phyloP scores from a whole-genome alignment of 2,329 filamentous ascomycete species.

The Lachnellula occidentalis region DNA sequence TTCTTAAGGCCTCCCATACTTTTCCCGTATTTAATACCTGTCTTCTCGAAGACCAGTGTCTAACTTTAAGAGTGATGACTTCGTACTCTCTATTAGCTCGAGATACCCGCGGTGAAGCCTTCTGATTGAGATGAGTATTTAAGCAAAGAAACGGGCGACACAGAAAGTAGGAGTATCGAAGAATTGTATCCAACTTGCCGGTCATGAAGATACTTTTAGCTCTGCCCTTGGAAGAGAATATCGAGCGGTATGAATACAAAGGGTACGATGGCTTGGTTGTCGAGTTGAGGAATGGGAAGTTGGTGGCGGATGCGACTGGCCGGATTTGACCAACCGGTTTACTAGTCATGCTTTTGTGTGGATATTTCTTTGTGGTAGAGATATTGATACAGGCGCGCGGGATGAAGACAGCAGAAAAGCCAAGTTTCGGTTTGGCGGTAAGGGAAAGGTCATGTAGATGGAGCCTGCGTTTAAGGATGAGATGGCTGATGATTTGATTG shows the following conservation, averaged over 20 bases:
- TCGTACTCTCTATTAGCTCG: constrained; percentile 2
- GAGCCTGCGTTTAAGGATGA: constrained; percentile 6
- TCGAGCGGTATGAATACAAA: constrained; percentile 10
- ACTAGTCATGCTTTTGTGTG: constrained; percentile 11
- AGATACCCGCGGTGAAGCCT: constrained; percentile 5
- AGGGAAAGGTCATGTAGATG: constrained; percentile 6
- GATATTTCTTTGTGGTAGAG: constrained; percentile 15
- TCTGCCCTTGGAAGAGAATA: constrained; percentile 3
- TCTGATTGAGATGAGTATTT: constrained; percentile 13
- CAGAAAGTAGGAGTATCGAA: constrained; percentile 4
- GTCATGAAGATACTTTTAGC: constrained; percentile 2
- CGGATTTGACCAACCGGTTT: constrained; percentile 10
- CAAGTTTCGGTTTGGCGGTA: constrained; percentile 11
- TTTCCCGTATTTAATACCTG: too few species aligned
- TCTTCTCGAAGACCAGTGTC: not conserved
- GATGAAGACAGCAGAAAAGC: not conserved
- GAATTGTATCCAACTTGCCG: constrained; percentile 14
- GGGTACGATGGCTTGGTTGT: constrained; percentile 11
- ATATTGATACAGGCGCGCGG: not conserved
- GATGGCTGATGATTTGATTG: constrained; percentile 8
- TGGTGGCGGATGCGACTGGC: constrained; percentile 13
- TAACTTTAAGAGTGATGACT: not conserved
- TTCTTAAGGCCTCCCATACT: too few species aligned
- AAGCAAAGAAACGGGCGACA: constrained; percentile 2
- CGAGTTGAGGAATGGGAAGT: constrained; percentile 7